phyloP scores from a whole-genome alignment of 139 green algal genomes.

The Tetraselmis chui region DNA sequence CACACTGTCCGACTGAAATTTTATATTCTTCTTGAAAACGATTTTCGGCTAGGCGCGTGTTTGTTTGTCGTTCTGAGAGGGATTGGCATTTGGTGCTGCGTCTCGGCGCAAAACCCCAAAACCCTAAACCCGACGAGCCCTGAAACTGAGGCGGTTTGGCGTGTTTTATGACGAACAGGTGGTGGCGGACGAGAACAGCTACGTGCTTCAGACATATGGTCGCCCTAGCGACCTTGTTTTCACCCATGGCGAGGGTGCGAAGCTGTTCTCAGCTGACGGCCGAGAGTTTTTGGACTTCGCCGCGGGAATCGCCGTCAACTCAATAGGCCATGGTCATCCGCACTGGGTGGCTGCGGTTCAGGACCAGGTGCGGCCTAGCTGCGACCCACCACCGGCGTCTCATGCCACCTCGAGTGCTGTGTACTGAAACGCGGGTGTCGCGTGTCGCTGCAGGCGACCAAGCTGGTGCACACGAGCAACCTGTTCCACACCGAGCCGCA shows the following conservation, averaged over 20 bases:
- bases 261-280: slow-evolving; percentile 74
- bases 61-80: no score
- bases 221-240: slow-evolving; percentile 69
- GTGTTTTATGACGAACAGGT: no score
- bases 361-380: slow-evolving; percentile 65
- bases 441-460: slow-evolving; percentile 74
- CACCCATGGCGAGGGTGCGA: slow-evolving; percentile 59
- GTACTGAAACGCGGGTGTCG: no score
- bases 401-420: no score
- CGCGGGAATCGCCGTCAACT: slow-evolving; percentile 91
- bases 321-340: slow-evolving; percentile 81
- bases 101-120: no score
- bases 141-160: no score
- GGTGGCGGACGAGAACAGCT: slow-evolving; percentile 47
- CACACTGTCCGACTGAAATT: no score
- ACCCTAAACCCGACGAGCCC: no score
- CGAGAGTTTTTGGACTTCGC: slow-evolving; percentile 93
- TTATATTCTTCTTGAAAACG: no score
- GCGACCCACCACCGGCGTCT: no score
- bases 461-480: slow-evolving; percentile 87
- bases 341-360: slow-evolving; percentile 74
- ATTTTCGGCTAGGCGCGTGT: no score
- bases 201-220: slow-evolving; percentile 79
- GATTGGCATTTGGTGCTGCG: no score
- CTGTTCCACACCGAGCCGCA: slow-evolving; percentile 86